Conservation (phyloP, 2,329 filamentous ascomycete species). For the Sclerotinia spermophila region DNA sequence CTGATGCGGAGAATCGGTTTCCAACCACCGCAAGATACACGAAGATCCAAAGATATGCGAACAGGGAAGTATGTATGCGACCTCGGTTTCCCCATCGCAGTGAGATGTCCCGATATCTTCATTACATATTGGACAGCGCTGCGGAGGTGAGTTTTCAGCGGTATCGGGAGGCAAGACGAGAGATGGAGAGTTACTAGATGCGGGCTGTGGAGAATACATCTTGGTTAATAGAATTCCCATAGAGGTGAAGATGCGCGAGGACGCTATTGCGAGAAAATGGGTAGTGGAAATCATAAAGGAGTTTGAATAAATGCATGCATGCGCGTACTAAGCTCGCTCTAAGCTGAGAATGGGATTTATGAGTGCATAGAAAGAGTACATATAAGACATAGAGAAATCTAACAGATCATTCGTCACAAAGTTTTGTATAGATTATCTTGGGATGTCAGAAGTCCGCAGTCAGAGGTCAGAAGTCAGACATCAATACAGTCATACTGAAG, state of each 20-base stretch:
- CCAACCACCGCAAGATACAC: conserved; percentile 33
- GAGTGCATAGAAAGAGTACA: not conserved
- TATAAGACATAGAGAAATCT: not conserved
- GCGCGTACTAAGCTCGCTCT: not conserved
- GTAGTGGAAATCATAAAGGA: not conserved
- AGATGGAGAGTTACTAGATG: not conserved
- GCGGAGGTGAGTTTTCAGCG: not conserved
- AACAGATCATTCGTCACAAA: not conserved
- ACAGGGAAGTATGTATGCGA: conserved; percentile 28
- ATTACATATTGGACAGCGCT: conserved; percentile 29
- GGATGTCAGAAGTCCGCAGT: not conserved
- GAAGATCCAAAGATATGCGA: conserved; percentile 30
- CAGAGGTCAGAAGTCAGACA: not conserved
- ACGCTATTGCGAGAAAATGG: not conserved
- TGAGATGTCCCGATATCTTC: conserved; percentile 16
- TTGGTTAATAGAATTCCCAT: not conserved
- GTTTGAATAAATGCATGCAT: not conserved
- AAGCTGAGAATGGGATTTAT: not conserved
- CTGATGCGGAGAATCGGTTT: conserved; percentile 24
- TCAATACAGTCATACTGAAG: not conserved
- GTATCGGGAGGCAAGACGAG: not conserved
- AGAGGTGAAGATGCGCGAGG: not conserved
- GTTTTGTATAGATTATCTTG: not conserved
- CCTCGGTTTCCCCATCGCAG: conserved; percentile 25
- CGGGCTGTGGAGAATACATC: not conserved